Evolutionary conservation across 768 basidiomycete species (phyloP), one percentile per base, ranked within the genome.

Genomic region (Gelatoporia subvermispora): DNA sequence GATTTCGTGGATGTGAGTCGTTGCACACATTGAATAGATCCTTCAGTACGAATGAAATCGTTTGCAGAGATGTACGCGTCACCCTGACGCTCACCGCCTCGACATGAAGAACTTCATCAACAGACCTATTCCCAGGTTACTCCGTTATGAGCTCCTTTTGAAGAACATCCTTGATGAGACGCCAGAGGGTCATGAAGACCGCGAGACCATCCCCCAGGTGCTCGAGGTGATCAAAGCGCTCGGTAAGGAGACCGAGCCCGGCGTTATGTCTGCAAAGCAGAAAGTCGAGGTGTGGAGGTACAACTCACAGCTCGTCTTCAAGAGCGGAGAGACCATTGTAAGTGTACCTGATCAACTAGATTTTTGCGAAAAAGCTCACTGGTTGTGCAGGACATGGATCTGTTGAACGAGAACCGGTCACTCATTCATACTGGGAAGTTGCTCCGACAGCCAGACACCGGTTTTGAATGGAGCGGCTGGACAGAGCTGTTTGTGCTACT

Each of bases 31-130:
- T 50, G 25, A 24, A 4, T 4, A 17, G 21, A 18, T 47, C 4
- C 3, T 4, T 31, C 38, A 11, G 21, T 24, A 24, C 22, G n/a
- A 51, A 43, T 37, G 16, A 28, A 17, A 22, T 8, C n/a, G 17
- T 37, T 35, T 17, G 3, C 23, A 77, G 74, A 66, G 71, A 67
- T 77, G 72, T 44, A 66, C 68, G 10, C 81, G 85, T 25, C 83
- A 90, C 56, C 79, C 84, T 0, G 85, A 87, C 49, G 81, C 92
- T 1, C 83, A 88, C 59, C 81, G 85, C 43, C 74, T 91, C 17
- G 93, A 93, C 62, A 87, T 99, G 81, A 93, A 94, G 63, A 85
- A 77, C 57, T 99, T 97, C 68, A 87, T 94, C 60, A 84, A 90
- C 58, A 83, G 93, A 34, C 92, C 94, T 2, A 93, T 95, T 54